Base-by-base conservation (phyloP, 257 asterid genomes). In the Capsicum chinense region DNA sequence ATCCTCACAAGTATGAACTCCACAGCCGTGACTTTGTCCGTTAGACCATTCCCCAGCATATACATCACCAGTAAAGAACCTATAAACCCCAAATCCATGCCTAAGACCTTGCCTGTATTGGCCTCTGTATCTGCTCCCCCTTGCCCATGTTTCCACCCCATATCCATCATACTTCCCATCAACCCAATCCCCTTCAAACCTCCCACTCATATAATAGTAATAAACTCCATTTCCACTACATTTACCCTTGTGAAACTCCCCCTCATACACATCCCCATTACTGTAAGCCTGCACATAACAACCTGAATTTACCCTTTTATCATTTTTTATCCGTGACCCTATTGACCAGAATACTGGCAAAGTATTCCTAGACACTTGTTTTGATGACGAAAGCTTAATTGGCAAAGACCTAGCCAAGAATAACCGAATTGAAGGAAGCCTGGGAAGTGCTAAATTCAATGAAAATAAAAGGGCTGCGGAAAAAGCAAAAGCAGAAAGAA, bases 231-330 rank as follows among this genome's bases (percentile, higher is more conserved):
- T 91, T 10, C 99, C 98, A 85, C 93, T 93, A 80, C 96, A 91
- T 79, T 92, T 94, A 7, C 98, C 99, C 91, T 94, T 93, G 60
- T 95, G 97, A 87, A 92, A 95, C 90, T 95, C 98, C 7, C 99
- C 98, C 91, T 95, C 99, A 11, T 93, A 95, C 57, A 95, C 98
- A 89, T 95, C 99, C 58, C 99, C 98, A 39, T 95, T 95, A 86
- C 93, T 90, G 48, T 91, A 95, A 0, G 98, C 98, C 86, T 94
- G 94, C 83, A 94, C 98, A 87, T 84, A 92, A 83, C 91, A 93
- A 74, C 98, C 99, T 0, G 98, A 94, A 64, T 91, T 90, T 0
- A 88, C 83, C 86, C 85, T 91, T 14, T 92, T 94, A 80, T 94
- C 98, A 0, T 87, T 80, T 85, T 93, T 92, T 0, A 88, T 89